phyloP scores from a whole-genome alignment of 2,329 filamentous ascomycete species.

The Ambrosiella xylebori region DNA sequence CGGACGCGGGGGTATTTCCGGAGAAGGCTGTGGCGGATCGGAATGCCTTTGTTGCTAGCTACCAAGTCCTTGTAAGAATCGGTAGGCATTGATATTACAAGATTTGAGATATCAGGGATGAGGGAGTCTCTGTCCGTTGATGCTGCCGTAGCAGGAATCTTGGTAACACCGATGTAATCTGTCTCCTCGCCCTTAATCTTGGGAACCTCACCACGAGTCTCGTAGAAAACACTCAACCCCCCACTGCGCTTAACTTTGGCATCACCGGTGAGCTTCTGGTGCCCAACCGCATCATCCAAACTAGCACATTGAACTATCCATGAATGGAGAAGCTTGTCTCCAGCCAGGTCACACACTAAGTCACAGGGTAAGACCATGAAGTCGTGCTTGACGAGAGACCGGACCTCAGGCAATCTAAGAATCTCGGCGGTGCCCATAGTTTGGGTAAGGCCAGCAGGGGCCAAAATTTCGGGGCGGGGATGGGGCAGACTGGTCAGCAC shows the following conservation, averaged over 20 bases:
- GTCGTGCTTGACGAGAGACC: slow-evolving; percentile 60
- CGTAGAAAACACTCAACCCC: slow-evolving; percentile 79
- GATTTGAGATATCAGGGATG: slow-evolving; percentile 50
- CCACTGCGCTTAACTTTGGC: slow-evolving; percentile 37
- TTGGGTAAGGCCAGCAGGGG: slow-evolving; percentile 58
- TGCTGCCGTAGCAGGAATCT: slow-evolving; percentile 39
- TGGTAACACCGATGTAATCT: slow-evolving; percentile 71
- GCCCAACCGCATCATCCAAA: slow-evolving; percentile 42
- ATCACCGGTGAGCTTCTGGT: slow-evolving; percentile 24
- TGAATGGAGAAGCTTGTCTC: slow-evolving; percentile 65
- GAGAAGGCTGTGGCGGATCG: slow-evolving; percentile 60
- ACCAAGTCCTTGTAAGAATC: slow-evolving; percentile 74
- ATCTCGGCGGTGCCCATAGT: slow-evolving; percentile 84
- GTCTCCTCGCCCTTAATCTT: slow-evolving; percentile 80
- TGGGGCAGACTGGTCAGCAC: slow-evolving; percentile 56
- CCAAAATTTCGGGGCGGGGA: slow-evolving; percentile 57
- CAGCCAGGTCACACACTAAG: slow-evolving; percentile 74
- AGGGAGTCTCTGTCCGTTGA: slow-evolving; percentile 47
- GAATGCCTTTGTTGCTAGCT: slow-evolving; percentile 55
- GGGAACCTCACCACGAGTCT: slow-evolving; percentile 52
- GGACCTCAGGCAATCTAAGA: slow-evolving; percentile 67
- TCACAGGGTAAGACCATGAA: slow-evolving; percentile 89
- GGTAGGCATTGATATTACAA: slow-evolving; percentile 76
- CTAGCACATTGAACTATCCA: slow-evolving; percentile 80
- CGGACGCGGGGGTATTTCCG: slow-evolving; percentile 57